Evolutionary conservation across 116 monocot genomes (phyloP), one percentile per base, ranked within the genome.

Genomic region (Thalassia testudinum): DNA sequence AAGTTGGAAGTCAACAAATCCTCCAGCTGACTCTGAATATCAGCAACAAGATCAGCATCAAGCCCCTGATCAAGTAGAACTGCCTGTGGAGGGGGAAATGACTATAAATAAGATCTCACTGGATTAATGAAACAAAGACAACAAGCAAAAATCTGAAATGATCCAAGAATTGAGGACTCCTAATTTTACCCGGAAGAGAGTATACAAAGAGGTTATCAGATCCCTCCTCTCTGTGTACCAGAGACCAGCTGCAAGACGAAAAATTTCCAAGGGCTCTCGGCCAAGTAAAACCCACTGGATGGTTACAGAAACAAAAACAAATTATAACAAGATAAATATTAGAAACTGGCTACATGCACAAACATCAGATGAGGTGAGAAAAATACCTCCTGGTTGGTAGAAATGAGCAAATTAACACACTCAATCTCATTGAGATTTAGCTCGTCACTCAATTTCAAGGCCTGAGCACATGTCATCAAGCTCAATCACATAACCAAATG

Each of bases 141-240:
- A 20, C 0, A 13, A 21, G 13, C 19, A 58, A 57, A 5, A 11
- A 23, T 47, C 5, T 37, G 44, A 15, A 28, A 43, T 29, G n/a
- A 61, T 10, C 3, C 3, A 34, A 34, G 10, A 34, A 10, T 34
- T 34, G 30, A 5, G 30, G 10, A 13, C 37, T 21, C 5, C 21
- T 42, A 29, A 19, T 26, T 8, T 55, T 72, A 97, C 95, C 85
- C 82, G 72, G 43, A 97, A 62, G 23, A 97, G 82, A 44, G 78
- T 75, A 65, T 85, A 89, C 51, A 97, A 54, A 42, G 89, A 85
- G 19, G 79, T 85, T 58, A 97, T 74, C 29, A 79, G 38, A 76
- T 79, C 77, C 52, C 95, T 81, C 69, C 95, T 85, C 51, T 97
- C 89, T 43, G 74, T 80, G 71, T 97, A 97, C 95, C 95, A 97